A percentile compares a stretch with the other conserved stretches of the same genome.
Conservation (phyloP, 106 monocot species). For the Dactylorhiza incarnata region DNA sequence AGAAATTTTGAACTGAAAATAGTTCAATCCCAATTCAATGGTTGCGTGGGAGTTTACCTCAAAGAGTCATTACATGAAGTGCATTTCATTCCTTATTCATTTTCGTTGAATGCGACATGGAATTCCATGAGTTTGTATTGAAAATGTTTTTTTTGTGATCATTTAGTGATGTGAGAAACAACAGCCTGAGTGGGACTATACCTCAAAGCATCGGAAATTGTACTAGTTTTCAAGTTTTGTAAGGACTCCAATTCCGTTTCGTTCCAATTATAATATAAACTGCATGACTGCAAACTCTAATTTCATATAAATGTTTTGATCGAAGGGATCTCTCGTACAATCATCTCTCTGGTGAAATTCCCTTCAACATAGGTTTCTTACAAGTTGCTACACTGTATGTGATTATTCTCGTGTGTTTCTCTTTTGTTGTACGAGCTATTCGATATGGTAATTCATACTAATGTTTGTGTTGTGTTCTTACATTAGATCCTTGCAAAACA, state of each 20-base stretch:
- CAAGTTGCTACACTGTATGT: constrained; percentile 96
- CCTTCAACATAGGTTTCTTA: constrained; percentile 91
- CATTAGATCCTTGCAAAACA: constrained; percentile 88
- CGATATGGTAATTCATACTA: not conserved
- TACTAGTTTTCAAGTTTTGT: constrained; percentile 97
- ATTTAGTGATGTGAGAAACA: constrained; percentile 86
- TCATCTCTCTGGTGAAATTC: constrained; percentile 73
- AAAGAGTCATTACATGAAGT: too few species aligned
- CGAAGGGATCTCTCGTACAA: constrained; percentile 88
- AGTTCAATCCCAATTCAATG: too few species aligned
- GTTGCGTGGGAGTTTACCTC: too few species aligned
- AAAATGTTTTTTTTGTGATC: not conserved
- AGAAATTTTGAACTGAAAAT: not conserved
- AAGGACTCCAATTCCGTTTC: constrained; percentile 19
- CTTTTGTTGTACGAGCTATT: not conserved
- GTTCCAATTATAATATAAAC: not conserved
- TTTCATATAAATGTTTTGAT: constrained; percentile 8
- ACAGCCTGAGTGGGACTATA: constrained; percentile 84
- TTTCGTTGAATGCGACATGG: not conserved
- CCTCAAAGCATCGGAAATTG: constrained; percentile 89
- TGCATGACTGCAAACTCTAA: not conserved
- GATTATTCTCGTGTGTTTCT: not conserved
- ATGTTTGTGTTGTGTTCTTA: not conserved
- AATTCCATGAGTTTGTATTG: not conserved
- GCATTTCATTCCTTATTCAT: too few species aligned